Evolutionary conservation across 2,329 filamentous ascomycete genomes (phyloP).

Genomic region (Pseudocercospora pini-densiflorae): DNA sequence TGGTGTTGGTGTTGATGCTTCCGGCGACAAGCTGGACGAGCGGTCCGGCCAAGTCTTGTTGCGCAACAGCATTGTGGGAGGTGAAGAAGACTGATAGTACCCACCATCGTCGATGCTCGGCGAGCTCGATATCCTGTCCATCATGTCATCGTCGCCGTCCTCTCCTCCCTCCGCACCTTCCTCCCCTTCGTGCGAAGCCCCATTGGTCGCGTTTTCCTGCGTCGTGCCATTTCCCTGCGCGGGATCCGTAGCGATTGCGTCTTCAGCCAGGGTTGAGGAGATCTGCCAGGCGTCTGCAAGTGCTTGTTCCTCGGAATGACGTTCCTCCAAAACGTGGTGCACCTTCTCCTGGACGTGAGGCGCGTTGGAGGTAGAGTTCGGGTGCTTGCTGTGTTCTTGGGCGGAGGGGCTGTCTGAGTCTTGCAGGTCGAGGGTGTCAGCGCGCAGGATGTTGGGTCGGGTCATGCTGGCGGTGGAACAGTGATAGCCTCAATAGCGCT

Average conservation of each 20-base stretch:
- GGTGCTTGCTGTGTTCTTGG: slow-evolving; percentile 72
- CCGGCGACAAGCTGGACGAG: slow-evolving; percentile 48
- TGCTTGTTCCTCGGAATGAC: slow-evolving; percentile 70
- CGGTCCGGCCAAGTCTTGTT: slow-evolving; percentile 45
- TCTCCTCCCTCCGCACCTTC: slow-evolving; percentile 43
- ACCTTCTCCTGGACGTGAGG: slow-evolving; percentile 87
- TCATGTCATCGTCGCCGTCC: slow-evolving; percentile 73
- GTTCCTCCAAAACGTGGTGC: slow-evolving; percentile 76
- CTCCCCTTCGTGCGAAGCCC: slow-evolving; percentile 32
- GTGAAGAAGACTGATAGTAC: slow-evolving; percentile 57
- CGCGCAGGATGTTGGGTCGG: slow-evolving; percentile 30
- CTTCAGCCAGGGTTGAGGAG: slow-evolving; percentile 44
- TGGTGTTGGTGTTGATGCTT: slow-evolving; percentile 35
- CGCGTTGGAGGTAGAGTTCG: slow-evolving; percentile 61
- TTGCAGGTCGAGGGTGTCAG: slow-evolving; percentile 96
- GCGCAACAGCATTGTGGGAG: slow-evolving; percentile 18
- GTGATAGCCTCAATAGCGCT: neutral
- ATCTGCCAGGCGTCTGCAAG: slow-evolving; percentile 61
- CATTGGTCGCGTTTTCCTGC: slow-evolving; percentile 55
- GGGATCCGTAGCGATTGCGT: slow-evolving; percentile 49
- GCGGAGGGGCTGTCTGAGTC: slow-evolving; percentile 80
- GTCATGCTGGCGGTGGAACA: slow-evolving; percentile 21
- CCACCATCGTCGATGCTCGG: slow-evolving; percentile 99
- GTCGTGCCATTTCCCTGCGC: slow-evolving; percentile 56
- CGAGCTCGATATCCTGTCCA: slow-evolving; percentile 98